Percentiles rank a stretch among this genome's conserved stretches.
Evolutionary conservation across 768 basidiomycete species (phyloP).

Genomic region (Lactarius hengduanensis): DNA sequence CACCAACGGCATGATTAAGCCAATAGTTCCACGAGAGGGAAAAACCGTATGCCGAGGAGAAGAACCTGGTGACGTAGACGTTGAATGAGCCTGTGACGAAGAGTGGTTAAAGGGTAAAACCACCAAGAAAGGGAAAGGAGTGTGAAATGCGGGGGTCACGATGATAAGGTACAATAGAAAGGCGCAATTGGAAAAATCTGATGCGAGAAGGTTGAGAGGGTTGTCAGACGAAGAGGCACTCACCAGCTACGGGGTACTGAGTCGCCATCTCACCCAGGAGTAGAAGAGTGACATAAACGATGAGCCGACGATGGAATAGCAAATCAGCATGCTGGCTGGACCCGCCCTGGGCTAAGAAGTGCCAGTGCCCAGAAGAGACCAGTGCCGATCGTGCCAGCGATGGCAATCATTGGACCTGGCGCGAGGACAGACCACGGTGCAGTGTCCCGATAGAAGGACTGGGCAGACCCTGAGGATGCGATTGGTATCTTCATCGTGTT

Average conservation of each 20-base stretch:
- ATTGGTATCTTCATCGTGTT: neutral
- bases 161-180: neutral
- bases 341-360: constrained; percentile 79
- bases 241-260: constrained; percentile 76
- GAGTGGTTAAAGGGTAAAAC: constrained; percentile 3
- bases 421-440: constrained; percentile 65
- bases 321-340: constrained; percentile 83
- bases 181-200: too few relatives aligned
- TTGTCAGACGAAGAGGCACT: constrained; percentile 14
- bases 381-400: constrained; percentile 67
- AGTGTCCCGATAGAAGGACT: constrained; percentile 38
- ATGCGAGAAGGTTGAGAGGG: neutral
- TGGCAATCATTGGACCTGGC: constrained; percentile 91
- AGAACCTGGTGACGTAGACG: constrained; percentile 80
- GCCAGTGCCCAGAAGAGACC: constrained; percentile 66
- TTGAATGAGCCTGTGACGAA: constrained; percentile 73
- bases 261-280: constrained; percentile 86
- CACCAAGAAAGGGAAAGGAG: neutral
- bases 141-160: neutral
- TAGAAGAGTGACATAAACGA: constrained; percentile 76
- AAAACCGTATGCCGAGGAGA: constrained; percentile 86
- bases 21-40: constrained; percentile 89
- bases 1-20: constrained; percentile 85
- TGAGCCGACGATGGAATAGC: constrained; percentile 71
- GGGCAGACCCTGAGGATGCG: constrained; percentile 9